Evolutionary conservation across 2,329 filamentous ascomycete genomes (phyloP).

Genomic region (Ilyonectria destructans): DNA sequence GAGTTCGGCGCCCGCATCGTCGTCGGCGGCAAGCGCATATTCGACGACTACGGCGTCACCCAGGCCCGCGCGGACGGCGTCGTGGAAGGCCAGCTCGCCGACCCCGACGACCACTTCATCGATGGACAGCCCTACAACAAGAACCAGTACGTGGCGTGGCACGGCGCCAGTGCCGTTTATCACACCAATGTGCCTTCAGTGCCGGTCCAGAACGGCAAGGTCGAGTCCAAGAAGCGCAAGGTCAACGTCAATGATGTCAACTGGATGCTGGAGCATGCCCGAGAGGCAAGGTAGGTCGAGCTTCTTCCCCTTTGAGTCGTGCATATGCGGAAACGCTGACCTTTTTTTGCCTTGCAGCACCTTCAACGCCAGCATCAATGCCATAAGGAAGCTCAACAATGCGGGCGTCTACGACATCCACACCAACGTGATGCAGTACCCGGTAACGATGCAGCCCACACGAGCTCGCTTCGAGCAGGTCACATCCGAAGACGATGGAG

Average conservation of each 20-base stretch:
- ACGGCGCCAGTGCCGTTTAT: conserved; percentile 96
- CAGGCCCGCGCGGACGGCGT: conserved; percentile 83
- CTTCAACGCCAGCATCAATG: conserved; percentile 85
- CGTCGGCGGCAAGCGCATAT: conserved; percentile 88
- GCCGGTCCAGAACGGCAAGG: conserved; percentile 83
- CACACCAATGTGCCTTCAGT: conserved; percentile 85
- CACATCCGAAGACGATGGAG: conserved; percentile 58
- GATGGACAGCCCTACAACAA: conserved; percentile 94
- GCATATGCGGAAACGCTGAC: conserved; percentile 27
- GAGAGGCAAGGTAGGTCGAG: conserved; percentile 82
- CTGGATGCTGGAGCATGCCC: conserved; percentile 96
- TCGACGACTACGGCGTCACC: conserved; percentile 90
- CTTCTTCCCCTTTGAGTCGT: neutral
- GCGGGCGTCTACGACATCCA: conserved; percentile 92
- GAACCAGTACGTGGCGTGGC: conserved; percentile 99
- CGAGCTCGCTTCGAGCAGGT: conserved; percentile 87
- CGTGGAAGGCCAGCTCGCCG: conserved; percentile 90
- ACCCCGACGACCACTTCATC: conserved; percentile 87
- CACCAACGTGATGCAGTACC: conserved; percentile 93
- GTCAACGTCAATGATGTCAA: conserved; percentile 94
- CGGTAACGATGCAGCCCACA: conserved; percentile 90
- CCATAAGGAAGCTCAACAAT: conserved; percentile 78
- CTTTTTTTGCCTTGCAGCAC: conserved; percentile 69
- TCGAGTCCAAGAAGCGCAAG: conserved; percentile 86
- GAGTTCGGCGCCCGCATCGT: conserved; percentile 97